Conservation (phyloP, 2,329 filamentous ascomycete species). For the Alternaria alternata region DNA sequence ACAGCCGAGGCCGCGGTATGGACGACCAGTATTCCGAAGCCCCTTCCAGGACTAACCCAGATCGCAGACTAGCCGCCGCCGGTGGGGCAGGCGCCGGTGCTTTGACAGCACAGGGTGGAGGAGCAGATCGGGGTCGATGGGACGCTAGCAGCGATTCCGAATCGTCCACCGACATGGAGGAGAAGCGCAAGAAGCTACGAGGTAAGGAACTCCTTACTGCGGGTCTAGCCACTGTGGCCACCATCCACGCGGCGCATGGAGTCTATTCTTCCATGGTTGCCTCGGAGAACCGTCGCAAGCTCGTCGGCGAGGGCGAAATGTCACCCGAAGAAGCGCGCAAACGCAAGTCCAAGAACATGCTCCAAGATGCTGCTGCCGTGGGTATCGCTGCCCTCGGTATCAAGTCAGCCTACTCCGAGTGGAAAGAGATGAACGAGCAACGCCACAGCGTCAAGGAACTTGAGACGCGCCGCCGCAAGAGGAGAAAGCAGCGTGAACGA, state of each 20-base stretch:
- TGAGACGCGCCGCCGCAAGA: constrained; percentile 57
- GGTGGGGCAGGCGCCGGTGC: constrained; percentile 50
- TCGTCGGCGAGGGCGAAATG: constrained; percentile 71
- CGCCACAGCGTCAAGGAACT: constrained; percentile 65
- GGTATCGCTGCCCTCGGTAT: constrained; percentile 73
- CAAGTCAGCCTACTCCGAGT: constrained; percentile 71
- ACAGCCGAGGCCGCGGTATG: constrained; percentile 52
- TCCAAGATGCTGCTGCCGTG: constrained; percentile 71
- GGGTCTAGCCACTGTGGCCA: constrained; percentile 72
- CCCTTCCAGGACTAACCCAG: constrained; percentile 45
- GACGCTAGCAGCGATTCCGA: constrained; percentile 52
- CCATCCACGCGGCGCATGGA: constrained; percentile 72
- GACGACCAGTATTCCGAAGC: constrained; percentile 54
- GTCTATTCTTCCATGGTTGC: constrained; percentile 71
- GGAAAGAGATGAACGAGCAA: constrained; percentile 72
- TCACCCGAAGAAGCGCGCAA: constrained; percentile 68
- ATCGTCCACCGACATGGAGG: constrained; percentile 69
- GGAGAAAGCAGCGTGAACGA: constrained; percentile 54
- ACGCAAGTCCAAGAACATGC: constrained; percentile 68
- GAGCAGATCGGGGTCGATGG: constrained; percentile 30
- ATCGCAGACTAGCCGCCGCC: constrained; percentile 49
- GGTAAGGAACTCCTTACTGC: constrained; percentile 72
- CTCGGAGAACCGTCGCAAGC: constrained; percentile 66
- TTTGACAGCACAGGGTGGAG: constrained; percentile 34
- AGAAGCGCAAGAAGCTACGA: constrained; percentile 68